phyloP scores from a whole-genome alignment of 2,329 filamentous ascomycete species.

The Eutypa lata region DNA sequence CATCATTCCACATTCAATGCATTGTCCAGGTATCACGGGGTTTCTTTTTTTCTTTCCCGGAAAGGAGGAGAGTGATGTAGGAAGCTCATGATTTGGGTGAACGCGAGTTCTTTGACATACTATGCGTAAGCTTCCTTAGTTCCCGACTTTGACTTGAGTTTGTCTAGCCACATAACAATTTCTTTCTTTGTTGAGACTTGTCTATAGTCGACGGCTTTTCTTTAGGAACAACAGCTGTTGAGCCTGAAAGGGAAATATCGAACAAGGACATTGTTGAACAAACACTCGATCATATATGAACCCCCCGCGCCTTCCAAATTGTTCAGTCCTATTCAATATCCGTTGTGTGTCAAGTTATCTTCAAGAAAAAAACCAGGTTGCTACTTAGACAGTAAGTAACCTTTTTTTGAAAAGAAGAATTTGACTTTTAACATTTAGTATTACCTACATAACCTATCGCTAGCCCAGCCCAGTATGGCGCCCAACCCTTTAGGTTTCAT shows the following conservation, averaged over 20 bases:
- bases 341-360: neutral
- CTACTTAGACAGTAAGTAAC: slow-evolving; percentile 17
- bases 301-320: neutral
- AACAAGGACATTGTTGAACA: neutral
- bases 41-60: too few relatives aligned
- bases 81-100: too few relatives aligned
- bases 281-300: neutral
- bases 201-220: neutral
- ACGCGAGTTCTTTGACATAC: neutral
- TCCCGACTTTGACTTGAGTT: neutral
- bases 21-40: too few relatives aligned
- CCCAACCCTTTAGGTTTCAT: slow-evolving; percentile 3
- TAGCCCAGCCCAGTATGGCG: neutral
- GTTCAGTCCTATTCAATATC: neutral
- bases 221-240: neutral
- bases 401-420: neutral
- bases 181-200: neutral
- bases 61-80: too few relatives aligned
- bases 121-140: neutral
- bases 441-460: neutral
- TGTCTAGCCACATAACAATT: neutral
- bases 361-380: neutral
- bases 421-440: too few relatives aligned
- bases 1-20: too few relatives aligned
- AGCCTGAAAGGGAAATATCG: neutral